A percentile compares a stretch with the other conserved stretches of the same genome.
Evolutionary conservation across 2,329 filamentous ascomycete species (phyloP).

Genomic region (Graphilbum fragrans): DNA sequence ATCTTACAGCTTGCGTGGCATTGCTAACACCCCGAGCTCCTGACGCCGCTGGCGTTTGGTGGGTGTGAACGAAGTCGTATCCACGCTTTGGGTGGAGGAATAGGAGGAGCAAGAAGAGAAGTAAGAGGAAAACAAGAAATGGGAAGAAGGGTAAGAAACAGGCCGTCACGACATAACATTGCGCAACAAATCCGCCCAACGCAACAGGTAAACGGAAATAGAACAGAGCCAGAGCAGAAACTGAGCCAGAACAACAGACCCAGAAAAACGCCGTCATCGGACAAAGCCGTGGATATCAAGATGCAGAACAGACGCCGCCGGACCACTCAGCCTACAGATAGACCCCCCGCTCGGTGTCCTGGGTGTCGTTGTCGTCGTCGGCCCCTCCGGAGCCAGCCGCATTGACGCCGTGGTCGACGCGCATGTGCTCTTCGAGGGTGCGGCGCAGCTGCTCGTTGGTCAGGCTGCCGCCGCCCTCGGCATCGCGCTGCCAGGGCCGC

Average conservation of each 20-base stretch:
- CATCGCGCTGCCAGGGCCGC: neutral
- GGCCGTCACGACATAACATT: no score
- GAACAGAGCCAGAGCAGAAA: no score
- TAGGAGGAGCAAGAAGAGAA: no score
- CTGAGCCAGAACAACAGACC: no score
- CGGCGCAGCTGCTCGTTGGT: slow-evolving; percentile 47
- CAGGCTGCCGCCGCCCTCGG: slow-evolving; percentile 30
- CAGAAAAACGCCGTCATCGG: no score
- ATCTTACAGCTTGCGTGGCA: no score
- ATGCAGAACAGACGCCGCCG: no score
- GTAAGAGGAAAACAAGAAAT: neutral
- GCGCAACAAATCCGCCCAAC: neutral
- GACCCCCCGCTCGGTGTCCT: slow-evolving; percentile 44
- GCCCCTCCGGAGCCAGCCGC: neutral
- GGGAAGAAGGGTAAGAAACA: neutral
- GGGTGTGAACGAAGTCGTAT: no score
- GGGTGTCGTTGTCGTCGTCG: neutral
- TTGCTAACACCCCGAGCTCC: no score
- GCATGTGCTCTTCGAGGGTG: slow-evolving; percentile 42
- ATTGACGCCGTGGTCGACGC: slow-evolving; percentile 26
- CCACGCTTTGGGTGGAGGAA: no score
- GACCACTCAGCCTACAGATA: slow-evolving; percentile 36
- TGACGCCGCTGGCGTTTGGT: no score
- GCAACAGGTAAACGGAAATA: neutral
- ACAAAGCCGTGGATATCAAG: no score